phyloP scores from a whole-genome alignment of 495 filamentous ascomycete species.

The Mycothermus thermophilus region DNA sequence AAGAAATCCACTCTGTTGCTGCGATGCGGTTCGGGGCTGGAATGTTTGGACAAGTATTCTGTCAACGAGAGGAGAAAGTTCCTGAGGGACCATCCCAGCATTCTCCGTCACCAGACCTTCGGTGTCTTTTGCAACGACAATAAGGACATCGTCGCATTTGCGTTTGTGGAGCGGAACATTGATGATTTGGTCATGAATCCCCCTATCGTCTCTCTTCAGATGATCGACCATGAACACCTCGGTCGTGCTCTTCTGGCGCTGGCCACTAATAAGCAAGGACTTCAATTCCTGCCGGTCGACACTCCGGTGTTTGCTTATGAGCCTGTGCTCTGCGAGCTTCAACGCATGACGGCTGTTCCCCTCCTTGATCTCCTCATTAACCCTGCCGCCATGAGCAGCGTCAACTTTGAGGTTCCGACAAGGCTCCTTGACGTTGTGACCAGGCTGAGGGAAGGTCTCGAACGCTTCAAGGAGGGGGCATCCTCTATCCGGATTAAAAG shows the following conservation, averaged over 20 bases:
- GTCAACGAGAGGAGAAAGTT: slow-evolving; percentile 28
- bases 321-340: slow-evolving; percentile 48
- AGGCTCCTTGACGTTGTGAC: background rate
- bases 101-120: slow-evolving; percentile 47
- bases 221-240: slow-evolving; percentile 29
- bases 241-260: slow-evolving; percentile 25
- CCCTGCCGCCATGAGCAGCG: background rate
- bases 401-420: background rate
- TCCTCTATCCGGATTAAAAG: too few relatives aligned
- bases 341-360: slow-evolving; percentile 40
- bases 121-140: slow-evolving; percentile 42
- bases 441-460: background rate
- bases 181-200: slow-evolving; percentile 33
- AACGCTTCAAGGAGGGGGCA: too few relatives aligned
- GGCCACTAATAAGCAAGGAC: slow-evolving; percentile 20
- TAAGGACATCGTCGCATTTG: slow-evolving; percentile 47
- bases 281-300: slow-evolving; percentile 45
- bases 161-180: slow-evolving; percentile 43
- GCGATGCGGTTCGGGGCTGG: slow-evolving; percentile 31
- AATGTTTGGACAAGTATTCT: slow-evolving; percentile 21
- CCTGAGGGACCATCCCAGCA: slow-evolving; percentile 32
- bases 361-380: slow-evolving; percentile 38
- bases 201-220: slow-evolving; percentile 39
- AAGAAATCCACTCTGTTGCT: slow-evolving; percentile 34
- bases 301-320: slow-evolving; percentile 60